A percentile compares a stretch with the other conserved stretches of the same genome.
Evolutionary conservation across 345 rosid genomes (phyloP).

Genomic region (Acer yangbiense): DNA sequence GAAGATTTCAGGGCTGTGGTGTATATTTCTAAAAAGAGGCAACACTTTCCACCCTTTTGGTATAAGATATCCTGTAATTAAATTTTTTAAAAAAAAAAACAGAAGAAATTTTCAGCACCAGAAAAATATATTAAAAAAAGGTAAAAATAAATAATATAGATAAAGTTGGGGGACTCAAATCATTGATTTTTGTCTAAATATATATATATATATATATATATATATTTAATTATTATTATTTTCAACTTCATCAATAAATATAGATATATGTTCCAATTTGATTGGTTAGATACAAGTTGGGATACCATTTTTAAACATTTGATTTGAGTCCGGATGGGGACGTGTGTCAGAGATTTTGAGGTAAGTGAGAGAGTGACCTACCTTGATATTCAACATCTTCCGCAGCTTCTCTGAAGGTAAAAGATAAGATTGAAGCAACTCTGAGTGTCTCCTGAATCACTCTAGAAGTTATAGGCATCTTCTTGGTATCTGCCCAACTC

Average conservation of each 20-base stretch:
- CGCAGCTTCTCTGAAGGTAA: conserved; percentile 91
- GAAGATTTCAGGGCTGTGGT: conserved; percentile 74
- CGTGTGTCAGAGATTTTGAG: neutral
- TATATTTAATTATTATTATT: too few relatives aligned
- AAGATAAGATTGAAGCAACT: conserved; percentile 82
- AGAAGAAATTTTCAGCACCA: neutral
- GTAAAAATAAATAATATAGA: neutral
- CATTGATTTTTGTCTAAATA: too few relatives aligned
- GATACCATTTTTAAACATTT: too few relatives aligned
- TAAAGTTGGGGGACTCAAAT: too few relatives aligned
- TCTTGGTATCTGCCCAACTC: conserved; percentile 70
- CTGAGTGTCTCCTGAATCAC: conserved; percentile 88
- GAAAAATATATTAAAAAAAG: neutral
- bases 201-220: too few relatives aligned
- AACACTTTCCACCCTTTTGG: conserved; percentile 97
- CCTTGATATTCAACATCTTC: conserved; percentile 90
- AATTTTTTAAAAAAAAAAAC: neutral
- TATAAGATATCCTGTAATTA: conserved; percentile 64
- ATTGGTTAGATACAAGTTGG: too few relatives aligned
- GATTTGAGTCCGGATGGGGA: too few relatives aligned
- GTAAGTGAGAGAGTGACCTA: conserved; percentile 24
- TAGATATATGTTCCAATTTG: too few relatives aligned
- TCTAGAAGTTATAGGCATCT: conserved; percentile 72
- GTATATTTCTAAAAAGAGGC: conserved; percentile 87
- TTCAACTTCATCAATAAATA: too few relatives aligned